Base-by-base conservation (phyloP, 371 early-diverging fungal species). In the Chytridiales sp. region DNA sequence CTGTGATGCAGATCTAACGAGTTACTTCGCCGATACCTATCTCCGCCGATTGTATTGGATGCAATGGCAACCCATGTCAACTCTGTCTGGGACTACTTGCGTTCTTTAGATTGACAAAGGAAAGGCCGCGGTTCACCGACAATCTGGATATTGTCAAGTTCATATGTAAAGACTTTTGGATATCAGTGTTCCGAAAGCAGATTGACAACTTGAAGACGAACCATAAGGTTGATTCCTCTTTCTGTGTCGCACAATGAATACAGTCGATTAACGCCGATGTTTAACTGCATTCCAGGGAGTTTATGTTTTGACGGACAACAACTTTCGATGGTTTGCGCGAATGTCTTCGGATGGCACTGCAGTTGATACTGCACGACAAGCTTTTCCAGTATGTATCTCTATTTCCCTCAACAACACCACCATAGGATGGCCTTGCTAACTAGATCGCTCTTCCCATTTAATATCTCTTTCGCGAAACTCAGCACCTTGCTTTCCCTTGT, bases 141-240 rank as follows among this genome's bases (percentile, higher is more conserved):
- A 94, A 89, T 31, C 73, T 97, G 38, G 97, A 95, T 47, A 87
- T 93, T 21, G 91, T 98, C 55, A 98, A 98, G 73, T 98, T 94
- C 74, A 85, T 98, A 21, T 98, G 98, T 82, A 96, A 95, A 68
- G 98, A 98, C 53, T 81, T 94, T 40, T 98, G 98, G 98, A 86
- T 86, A 43, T 75, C 88, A 30, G 75, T 93, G 63, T 98, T 97
- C 70, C 87, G 90, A 63, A 94, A 97, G 65, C 95, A 96, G 67
- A 86, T 96, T 41, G 98, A 98, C 68, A 96, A 97, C 63, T 75
- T 98, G 30, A 98, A 98, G 70, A 97, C 98, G 13, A 98, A 98
- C 72, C 96, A 97, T 72, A 72, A 94, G 61, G 93, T 92, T 74
- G 62, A 79, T 27, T 32, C 15, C 35, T 34, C 11, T 43, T 9